A percentile compares a stretch with the other conserved stretches of the same genome.
phyloP scores from a whole-genome alignment of 2,329 filamentous ascomycete genomes.

The Diaporthe eres region DNA sequence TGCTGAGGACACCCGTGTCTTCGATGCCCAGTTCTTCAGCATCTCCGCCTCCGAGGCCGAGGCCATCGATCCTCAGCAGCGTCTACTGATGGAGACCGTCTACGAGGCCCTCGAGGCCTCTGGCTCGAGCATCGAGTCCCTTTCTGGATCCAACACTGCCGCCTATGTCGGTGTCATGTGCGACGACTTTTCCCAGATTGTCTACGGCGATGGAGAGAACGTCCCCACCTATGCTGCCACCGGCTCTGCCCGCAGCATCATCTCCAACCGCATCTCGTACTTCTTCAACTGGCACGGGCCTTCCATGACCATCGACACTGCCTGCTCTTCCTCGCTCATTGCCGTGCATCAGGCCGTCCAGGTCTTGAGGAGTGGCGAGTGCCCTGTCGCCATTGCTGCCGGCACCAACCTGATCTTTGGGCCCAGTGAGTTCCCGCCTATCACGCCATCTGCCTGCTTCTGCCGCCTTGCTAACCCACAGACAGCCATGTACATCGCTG shows the following conservation, averaged over 20 bases:
- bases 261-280: slow-evolving; percentile 57
- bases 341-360: slow-evolving; percentile 56
- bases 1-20: slow-evolving; percentile 22
- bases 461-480: neutral
- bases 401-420: slow-evolving; percentile 54
- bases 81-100: slow-evolving; percentile 44
- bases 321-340: slow-evolving; percentile 57
- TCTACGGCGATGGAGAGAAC: slow-evolving; percentile 41
- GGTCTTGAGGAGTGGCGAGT: slow-evolving; percentile 50
- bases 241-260: slow-evolving; percentile 49
- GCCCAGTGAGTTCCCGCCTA: slow-evolving; percentile 38
- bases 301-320: slow-evolving; percentile 59
- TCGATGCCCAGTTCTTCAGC: slow-evolving; percentile 48
- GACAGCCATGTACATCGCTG: slow-evolving; percentile 48
- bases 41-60: slow-evolving; percentile 45
- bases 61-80: slow-evolving; percentile 42
- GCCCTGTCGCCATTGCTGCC: slow-evolving; percentile 50
- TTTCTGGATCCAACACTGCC: slow-evolving; percentile 46
- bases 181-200: slow-evolving; percentile 46
- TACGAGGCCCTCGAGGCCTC: slow-evolving; percentile 45
- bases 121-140: slow-evolving; percentile 42
- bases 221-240: slow-evolving; percentile 50
- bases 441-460: neutral
- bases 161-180: slow-evolving; percentile 49
- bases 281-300: slow-evolving; percentile 57